phyloP scores from a whole-genome alignment of 2,329 filamentous ascomycete species.

The Aspergillus pseudotamarii region DNA sequence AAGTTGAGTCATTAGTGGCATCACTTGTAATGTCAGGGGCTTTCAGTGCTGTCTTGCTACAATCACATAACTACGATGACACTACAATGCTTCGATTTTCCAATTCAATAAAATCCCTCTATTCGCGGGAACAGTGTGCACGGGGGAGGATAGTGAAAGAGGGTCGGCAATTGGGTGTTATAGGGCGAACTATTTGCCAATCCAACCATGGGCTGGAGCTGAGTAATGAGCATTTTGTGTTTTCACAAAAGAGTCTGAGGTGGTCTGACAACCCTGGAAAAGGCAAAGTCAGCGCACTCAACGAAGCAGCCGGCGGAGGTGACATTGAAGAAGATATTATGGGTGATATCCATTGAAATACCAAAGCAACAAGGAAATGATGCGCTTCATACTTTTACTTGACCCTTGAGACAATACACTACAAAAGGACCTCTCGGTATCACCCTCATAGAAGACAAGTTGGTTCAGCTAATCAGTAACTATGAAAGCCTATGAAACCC shows the following conservation, averaged over 20 bases:
- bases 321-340: constrained; percentile 46
- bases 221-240: constrained; percentile 61
- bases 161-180: constrained; percentile 51
- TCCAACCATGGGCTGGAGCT: constrained; percentile 60
- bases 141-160: constrained; percentile 51
- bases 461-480: no score
- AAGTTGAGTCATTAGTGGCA: constrained; percentile 40
- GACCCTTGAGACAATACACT: no score
- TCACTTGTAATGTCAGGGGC: constrained; percentile 54
- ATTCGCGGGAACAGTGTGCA: constrained; percentile 39
- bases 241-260: constrained; percentile 52
- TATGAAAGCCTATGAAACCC: no score
- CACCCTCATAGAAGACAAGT: no score
- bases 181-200: constrained; percentile 56
- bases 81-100: constrained; percentile 58
- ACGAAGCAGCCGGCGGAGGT: constrained; percentile 21
- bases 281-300: constrained; percentile 9
- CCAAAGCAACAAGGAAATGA: not conserved
- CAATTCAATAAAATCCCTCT: constrained; percentile 33
- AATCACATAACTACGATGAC: constrained; percentile 38
- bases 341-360: constrained; percentile 34
- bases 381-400: no score
- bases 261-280: constrained; percentile 27
- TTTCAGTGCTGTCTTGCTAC: constrained; percentile 55
- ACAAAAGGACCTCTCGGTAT: no score